Base-by-base conservation (phyloP, 2,329 filamentous ascomycete genomes). In the Cladosporium velox region DNA sequence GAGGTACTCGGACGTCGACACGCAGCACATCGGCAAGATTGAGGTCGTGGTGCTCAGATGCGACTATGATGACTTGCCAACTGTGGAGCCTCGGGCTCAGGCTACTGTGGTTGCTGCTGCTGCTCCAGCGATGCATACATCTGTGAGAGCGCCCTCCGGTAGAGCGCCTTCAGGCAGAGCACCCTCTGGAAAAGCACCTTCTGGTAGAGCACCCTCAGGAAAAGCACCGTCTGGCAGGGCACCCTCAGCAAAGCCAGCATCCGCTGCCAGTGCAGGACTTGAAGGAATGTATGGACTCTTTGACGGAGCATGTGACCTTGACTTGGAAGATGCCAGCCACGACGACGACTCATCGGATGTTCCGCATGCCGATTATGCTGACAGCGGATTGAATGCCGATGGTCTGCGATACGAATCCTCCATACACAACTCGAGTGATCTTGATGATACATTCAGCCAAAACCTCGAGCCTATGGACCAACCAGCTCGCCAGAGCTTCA, bases 1-100 rank as follows among this genome's bases (percentile, higher is more conserved):
- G 4, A 73, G 77, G 0, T 70, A 75, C 6, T 65, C 71, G 15
- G 76, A 73, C 51, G 73, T 75, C 10, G 72, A 77, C 28, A 72
- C 77, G 14, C 59, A 78, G 1, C 80, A 80, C 58, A 73, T 83
- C 24, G 82, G 82, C 41, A 81, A 77, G 18, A 83, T 84, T 35
- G 82, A 84, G 69, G 78, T 84, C 18, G 71, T 84, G 3, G 77
- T 83, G 3, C 72, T 83, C 21, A 78, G 82, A 34, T 82, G 80
- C 67, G 77, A 75, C 35, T 74, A 74, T 47, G 68, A 70, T 49
- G 66, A 60, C n/a, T 65, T 47, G 1, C 35, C 38, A 8, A 18
- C 38, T 8, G 14, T 58, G 34, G 47, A 57, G 51, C 35, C 51
- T 47, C 35, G 26, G 15, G 3, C 44, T 11, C 26, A 7, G 11